Evolutionary conservation across 164 flowering plant genomes (phyloP).

Genomic region (Vitis riparia): DNA sequence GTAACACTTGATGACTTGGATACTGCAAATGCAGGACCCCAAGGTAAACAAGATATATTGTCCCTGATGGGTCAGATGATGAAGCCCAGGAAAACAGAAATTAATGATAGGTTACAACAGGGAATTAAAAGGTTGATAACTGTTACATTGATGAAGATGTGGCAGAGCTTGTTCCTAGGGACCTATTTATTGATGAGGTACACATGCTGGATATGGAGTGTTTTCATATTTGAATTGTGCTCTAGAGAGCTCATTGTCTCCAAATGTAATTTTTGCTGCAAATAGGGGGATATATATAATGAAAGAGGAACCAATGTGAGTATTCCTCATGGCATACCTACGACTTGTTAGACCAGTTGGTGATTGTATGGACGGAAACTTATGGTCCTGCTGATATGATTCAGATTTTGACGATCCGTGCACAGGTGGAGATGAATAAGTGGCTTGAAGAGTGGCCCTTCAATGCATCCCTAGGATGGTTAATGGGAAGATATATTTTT

Average conservation of each 20-base stretch:
- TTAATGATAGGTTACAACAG: constrained; percentile 88
- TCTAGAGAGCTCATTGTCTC: constrained; percentile 78
- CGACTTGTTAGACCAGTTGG: too few species aligned
- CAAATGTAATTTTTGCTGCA: constrained; percentile 82
- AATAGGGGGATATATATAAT: constrained; percentile 79
- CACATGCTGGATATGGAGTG: constrained; percentile 99
- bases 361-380: too few species aligned
- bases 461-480: too few species aligned
- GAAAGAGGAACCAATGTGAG: constrained; percentile 89
- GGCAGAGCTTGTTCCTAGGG: constrained; percentile 99
- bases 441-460: too few species aligned
- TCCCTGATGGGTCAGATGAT: constrained; percentile 77
- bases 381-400: too few species aligned
- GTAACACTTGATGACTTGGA: constrained; percentile 55
- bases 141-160: constrained; percentile 88
- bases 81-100: constrained; percentile 96
- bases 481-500: too few species aligned
- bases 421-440: too few species aligned
- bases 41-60: constrained; percentile 50
- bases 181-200: constrained; percentile 79
- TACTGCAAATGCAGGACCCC: constrained; percentile 58
- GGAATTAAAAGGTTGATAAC: constrained; percentile 97
- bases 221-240: constrained; percentile 94
- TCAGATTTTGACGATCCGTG: too few species aligned
- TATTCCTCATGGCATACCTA: constrained; percentile 71